phyloP scores from a whole-genome alignment of 768 basidiomycete species.

The Naganishia friedmannii region DNA sequence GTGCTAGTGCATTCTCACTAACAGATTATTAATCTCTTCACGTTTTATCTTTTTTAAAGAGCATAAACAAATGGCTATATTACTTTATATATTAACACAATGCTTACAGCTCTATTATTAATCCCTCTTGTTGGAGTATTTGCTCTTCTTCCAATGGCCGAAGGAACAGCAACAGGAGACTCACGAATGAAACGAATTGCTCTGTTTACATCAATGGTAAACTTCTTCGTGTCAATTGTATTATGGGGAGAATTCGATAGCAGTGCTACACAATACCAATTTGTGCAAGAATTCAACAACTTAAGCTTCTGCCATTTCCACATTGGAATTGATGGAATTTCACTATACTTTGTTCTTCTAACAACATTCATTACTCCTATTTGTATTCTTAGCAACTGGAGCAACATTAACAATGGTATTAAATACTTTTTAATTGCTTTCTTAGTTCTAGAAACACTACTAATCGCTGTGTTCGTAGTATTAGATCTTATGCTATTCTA shows the following conservation, averaged over 20 bases:
- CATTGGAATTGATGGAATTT: constrained; percentile 39
- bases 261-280: constrained; percentile 26
- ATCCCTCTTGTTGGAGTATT: constrained; percentile 10
- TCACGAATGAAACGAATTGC: constrained; percentile 23
- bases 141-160: constrained; percentile 19
- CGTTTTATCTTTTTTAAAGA: not conserved
- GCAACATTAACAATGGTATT: constrained; percentile 36
- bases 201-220: constrained; percentile 24
- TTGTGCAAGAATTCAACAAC: constrained; percentile 25
- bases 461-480: constrained; percentile 36
- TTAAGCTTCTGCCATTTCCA: constrained; percentile 30
- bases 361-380: constrained; percentile 38
- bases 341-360: constrained; percentile 39
- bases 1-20: constrained; percentile 19
- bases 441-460: constrained; percentile 36
- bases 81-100: constrained; percentile 1
- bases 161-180: constrained; percentile 14
- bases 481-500: constrained; percentile 38
- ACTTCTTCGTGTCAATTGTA: constrained; percentile 28
- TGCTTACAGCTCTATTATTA: constrained; percentile 17
- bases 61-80: not conserved
- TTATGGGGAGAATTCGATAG: constrained; percentile 27
- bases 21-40: constrained; percentile 12
- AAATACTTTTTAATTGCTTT: constrained; percentile 36
- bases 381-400: constrained; percentile 38